Evolutionary conservation across 2,329 filamentous ascomycete genomes (phyloP).

Genomic region (Colletotrichum somersetense): DNA sequence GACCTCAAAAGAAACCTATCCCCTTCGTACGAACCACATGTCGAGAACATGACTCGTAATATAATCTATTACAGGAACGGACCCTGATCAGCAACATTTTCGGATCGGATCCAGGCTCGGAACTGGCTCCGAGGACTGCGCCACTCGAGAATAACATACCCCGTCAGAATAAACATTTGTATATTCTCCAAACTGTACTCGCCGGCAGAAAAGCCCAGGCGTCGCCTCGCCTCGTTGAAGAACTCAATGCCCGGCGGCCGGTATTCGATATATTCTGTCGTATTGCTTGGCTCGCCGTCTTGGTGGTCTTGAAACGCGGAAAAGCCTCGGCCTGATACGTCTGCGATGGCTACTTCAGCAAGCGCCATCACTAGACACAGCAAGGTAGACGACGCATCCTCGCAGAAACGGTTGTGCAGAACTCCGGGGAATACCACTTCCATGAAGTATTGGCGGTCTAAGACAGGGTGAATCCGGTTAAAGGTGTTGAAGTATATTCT

Average conservation of each 20-base stretch:
- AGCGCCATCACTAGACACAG: slow-evolving; percentile 70
- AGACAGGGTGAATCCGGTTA: slow-evolving; percentile 69
- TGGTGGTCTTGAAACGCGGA: slow-evolving; percentile 42
- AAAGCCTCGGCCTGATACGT: slow-evolving; percentile 60
- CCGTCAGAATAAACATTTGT: slow-evolving; percentile 68
- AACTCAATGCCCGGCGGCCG: slow-evolving; percentile 68
- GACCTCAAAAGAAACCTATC: neutral
- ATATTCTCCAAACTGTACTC: slow-evolving; percentile 70
- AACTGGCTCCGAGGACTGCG: neutral
- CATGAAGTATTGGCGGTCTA: slow-evolving; percentile 68
- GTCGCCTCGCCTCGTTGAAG: slow-evolving; percentile 72
- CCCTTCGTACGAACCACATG: slow-evolving; percentile 34
- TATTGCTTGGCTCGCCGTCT: slow-evolving; percentile 43
- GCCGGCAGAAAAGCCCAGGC: slow-evolving; percentile 69
- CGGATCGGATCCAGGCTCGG: neutral
- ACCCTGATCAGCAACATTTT: slow-evolving; percentile 4
- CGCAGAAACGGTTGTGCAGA: slow-evolving; percentile 61
- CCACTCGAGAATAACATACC: slow-evolving; percentile 54
- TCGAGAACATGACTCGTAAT: slow-evolving; percentile 63
- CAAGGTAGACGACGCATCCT: slow-evolving; percentile 64
- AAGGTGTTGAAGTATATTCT: slow-evolving; percentile 71
- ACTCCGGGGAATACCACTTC: slow-evolving; percentile 60
- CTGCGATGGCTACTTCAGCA: slow-evolving; percentile 69
- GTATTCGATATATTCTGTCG: slow-evolving; percentile 51
- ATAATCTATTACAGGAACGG: slow-evolving; percentile 55